phyloP scores from a whole-genome alignment of 306 rosid species.

The Prunus davidiana region DNA sequence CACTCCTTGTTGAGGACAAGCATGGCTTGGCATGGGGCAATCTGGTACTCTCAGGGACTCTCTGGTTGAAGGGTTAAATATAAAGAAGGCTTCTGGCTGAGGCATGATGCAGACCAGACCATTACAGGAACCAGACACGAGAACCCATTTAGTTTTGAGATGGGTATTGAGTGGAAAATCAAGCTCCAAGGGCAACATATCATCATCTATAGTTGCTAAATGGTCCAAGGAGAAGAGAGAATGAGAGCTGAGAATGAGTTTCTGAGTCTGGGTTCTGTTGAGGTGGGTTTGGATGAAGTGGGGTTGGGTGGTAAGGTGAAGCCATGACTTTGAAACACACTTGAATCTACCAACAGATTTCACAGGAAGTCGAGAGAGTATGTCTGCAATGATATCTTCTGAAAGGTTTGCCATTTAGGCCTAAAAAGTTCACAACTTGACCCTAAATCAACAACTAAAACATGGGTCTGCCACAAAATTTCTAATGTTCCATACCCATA shows the following conservation, averaged over 20 bases:
- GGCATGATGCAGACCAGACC: conserved; percentile 18
- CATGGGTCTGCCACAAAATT: not conserved
- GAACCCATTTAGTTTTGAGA: not conserved
- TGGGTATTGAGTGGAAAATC: conserved; percentile 4
- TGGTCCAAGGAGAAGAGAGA: conserved; percentile 6
- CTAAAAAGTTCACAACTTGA: not conserved
- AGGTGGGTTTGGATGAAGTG: conserved; percentile 9
- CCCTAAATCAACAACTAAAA: not conserved
- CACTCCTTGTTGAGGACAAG: not conserved
- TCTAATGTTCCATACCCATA: no score
- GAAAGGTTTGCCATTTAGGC: not conserved
- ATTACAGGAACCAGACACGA: conserved; percentile 12
- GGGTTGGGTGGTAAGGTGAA: not conserved
- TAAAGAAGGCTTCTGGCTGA: not conserved
- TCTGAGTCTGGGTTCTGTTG: conserved; percentile 4
- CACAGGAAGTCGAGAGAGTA: conserved; percentile 14
- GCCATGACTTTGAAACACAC: conserved; percentile 16
- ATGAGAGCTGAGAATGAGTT: not conserved
- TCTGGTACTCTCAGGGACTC: conserved; percentile 13
- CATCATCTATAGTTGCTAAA: conserved; percentile 15
- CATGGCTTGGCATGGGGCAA: conserved; percentile 2
- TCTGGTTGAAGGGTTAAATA: conserved; percentile 4
- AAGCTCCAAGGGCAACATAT: conserved; percentile 4
- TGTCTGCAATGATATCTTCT: not conserved
- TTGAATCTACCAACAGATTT: conserved; percentile 13